A percentile compares a stretch with the other conserved stretches of the same genome.
phyloP scores from a whole-genome alignment of 495 filamentous ascomycete species.

The Ascobolus immersus region DNA sequence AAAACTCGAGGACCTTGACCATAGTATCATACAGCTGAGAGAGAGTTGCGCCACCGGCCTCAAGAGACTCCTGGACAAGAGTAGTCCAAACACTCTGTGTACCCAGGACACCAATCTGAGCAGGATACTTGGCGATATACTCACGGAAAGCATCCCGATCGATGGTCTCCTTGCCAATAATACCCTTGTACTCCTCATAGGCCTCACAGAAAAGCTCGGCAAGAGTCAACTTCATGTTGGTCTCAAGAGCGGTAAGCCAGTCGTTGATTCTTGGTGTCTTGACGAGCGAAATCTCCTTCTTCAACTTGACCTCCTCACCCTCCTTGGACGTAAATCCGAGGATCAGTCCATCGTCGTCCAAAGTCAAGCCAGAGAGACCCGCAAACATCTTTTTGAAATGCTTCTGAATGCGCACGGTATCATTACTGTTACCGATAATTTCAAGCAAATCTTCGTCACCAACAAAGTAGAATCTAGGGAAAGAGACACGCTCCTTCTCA shows the following conservation, averaged over 20 bases:
- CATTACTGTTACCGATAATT: slow-evolving; percentile 97
- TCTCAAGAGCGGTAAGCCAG: slow-evolving; percentile 77
- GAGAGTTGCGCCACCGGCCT: slow-evolving; percentile 40
- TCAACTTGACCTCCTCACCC: slow-evolving; percentile 66
- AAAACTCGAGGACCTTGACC: slow-evolving; percentile 51
- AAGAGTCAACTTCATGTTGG: slow-evolving; percentile 77
- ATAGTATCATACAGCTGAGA: slow-evolving; percentile 43
- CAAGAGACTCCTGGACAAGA: slow-evolving; percentile 48
- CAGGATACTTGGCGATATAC: slow-evolving; percentile 60
- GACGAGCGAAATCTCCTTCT: slow-evolving; percentile 67
- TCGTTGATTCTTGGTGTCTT: slow-evolving; percentile 95
- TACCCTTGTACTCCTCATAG: slow-evolving; percentile 42
- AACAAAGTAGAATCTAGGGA: slow-evolving; percentile 97
- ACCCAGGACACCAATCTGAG: slow-evolving; percentile 83
- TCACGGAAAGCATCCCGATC: slow-evolving; percentile 40
- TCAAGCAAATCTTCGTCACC: slow-evolving; percentile 97
- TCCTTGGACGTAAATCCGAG: slow-evolving; percentile 87
- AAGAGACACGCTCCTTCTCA: slow-evolving; percentile 85
- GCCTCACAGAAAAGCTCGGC: slow-evolving; percentile 78
- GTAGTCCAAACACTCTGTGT: slow-evolving; percentile 90
- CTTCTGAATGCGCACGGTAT: slow-evolving; percentile 81
- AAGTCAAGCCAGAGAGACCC: slow-evolving; percentile 63
- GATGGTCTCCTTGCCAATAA: slow-evolving; percentile 41
- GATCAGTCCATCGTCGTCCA: slow-evolving; percentile 75
- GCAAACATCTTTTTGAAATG: slow-evolving; percentile 99